Base-by-base conservation (phyloP, 257 asterid species). In the Datura wrightii region DNA sequence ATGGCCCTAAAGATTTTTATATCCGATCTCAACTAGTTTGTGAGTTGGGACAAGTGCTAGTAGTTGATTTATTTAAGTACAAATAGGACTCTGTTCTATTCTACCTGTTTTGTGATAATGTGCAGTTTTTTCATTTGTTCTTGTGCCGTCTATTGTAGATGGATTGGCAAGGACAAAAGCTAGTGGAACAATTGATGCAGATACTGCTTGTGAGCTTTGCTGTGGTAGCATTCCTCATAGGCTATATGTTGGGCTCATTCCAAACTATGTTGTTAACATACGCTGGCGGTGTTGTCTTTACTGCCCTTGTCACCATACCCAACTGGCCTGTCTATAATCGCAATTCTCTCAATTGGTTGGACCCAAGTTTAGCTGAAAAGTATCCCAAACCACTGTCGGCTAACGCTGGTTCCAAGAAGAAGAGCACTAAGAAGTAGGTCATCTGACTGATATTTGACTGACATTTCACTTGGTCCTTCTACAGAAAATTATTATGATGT, bases 121-220 rank as follows among this genome's bases (percentile, higher is more conserved):
- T 46, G 19, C 59, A 5, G 9, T 19, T 74, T 67, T 48, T 19
- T 74, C 80, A 5, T 74, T 74, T 11, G 42, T 46, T 46, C 24
- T 7, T 48, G 3, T 44, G n/a, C 42, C 41, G 0, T 74, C 41
- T 19, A 74, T 74, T 74, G 2, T 11, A 74, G 80, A 94, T 94
- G 98, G 98, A 94, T 91, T 94, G 98, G 97, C 93, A 94, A 90
- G 97, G 98, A 78, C 98, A 94, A 76, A 94, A 92, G 93, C 82
- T 89, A 39, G 94, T 92, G 31, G 97, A 94, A 90, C 93, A 92
- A 59, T 79, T 93, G 88, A 94, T 92, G 98, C 98, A 94, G 92
- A 81, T 92, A 86, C 42, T 91, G 87, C 84, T 94, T 87, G 89
- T 93, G 53, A 42, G 82, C 55, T 92, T 91, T 78, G 98, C 94